These are phyloP conservation scores for Candida boidinii DNA, from an alignment of 805 yeast genomes.

Conservation along the genomic window DNA sequence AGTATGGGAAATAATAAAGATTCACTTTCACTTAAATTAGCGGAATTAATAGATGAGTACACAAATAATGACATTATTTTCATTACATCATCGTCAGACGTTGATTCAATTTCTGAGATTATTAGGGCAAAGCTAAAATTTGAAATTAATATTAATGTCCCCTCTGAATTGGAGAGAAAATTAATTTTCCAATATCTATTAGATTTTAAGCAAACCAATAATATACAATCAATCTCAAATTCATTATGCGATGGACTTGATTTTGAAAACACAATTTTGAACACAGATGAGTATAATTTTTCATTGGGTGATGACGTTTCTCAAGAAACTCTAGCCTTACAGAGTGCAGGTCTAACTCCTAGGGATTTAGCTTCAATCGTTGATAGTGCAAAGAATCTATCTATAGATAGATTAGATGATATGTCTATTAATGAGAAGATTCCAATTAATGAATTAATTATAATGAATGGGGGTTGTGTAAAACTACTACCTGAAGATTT, in stretches of 20 bases:
- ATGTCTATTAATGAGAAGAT: conserved; percentile 17
- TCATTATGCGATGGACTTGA: too few relatives aligned
- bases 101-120: conserved; percentile 58
- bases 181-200: conserved; percentile 50
- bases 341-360: conserved; percentile 90
- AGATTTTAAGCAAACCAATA: background rate
- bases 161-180: conserved; percentile 66
- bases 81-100: conserved; percentile 59
- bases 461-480: conserved; percentile 49
- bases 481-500: conserved; percentile 52
- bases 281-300: conserved; percentile 12
- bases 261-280: background rate
- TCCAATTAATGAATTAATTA: conserved; percentile 25
- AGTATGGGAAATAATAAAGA: conserved; percentile 36
- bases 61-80: conserved; percentile 38
- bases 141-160: conserved; percentile 70
- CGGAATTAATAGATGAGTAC: conserved; percentile 48
- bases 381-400: conserved; percentile 49
- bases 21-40: conserved; percentile 44
- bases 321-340: conserved; percentile 54
- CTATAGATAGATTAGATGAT: conserved; percentile 40
- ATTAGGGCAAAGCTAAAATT: conserved; percentile 66
- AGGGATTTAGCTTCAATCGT: conserved; percentile 70
- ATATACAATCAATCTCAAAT: background rate
- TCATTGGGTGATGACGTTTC: conserved; percentile 42